These are phyloP conservation scores for Glonium stellatum DNA, from an alignment of 495 filamentous ascomycete species.

Conservation along the genomic window DNA sequence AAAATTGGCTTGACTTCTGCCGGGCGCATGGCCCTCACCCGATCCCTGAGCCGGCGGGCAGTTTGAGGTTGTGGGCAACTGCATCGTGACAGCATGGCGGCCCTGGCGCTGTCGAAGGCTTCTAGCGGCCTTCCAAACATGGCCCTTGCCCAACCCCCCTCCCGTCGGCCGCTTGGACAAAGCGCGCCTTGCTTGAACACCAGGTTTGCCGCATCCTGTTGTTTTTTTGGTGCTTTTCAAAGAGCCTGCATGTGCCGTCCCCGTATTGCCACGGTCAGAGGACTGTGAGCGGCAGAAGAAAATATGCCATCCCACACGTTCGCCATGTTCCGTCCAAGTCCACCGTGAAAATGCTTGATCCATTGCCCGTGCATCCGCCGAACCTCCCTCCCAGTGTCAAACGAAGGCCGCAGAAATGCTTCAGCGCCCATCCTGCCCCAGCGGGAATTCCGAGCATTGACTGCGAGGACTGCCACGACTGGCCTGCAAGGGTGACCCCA, in stretches of 20 bases:
- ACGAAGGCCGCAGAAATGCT: slow-evolving; percentile 14
- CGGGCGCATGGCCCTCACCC: background rate
- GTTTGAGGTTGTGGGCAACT: slow-evolving; percentile 4
- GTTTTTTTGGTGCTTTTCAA: background rate
- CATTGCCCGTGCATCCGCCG: slow-evolving; percentile 2
- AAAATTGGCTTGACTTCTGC: slow-evolving; percentile 14
- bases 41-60: slow-evolving; percentile 3
- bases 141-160: slow-evolving; percentile 7
- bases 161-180: slow-evolving; percentile 3
- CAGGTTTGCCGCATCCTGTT: slow-evolving; percentile 4
- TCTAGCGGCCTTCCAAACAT: slow-evolving; percentile 27
- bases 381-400: slow-evolving; percentile 6
- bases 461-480: background rate
- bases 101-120: slow-evolving; percentile 20
- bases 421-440: slow-evolving; percentile 3
- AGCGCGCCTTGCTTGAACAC: slow-evolving; percentile 7
- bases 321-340: too few relatives aligned
- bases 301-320: slow-evolving; percentile 8
- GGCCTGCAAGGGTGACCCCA: slow-evolving; percentile 1
- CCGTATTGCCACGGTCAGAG: background rate
- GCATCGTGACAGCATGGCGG: slow-evolving; percentile 5
- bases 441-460: background rate
- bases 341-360: background rate
- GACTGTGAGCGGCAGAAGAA: slow-evolving; percentile 10
- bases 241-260: background rate